Evolutionary conservation across 495 filamentous ascomycete genomes (phyloP).

Genomic region (Podospora didyma): DNA sequence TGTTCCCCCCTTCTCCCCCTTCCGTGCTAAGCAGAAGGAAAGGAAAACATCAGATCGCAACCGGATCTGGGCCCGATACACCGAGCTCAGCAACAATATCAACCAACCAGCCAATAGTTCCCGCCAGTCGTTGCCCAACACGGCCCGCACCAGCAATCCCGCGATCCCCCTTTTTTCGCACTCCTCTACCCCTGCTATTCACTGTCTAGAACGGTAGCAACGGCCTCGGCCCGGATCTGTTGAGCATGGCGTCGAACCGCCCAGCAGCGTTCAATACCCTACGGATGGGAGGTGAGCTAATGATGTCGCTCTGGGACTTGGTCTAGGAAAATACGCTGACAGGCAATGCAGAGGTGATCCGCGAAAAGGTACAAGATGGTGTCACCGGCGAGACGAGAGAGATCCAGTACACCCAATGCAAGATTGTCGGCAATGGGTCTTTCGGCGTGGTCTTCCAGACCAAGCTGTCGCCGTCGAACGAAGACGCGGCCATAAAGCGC

Average conservation of each 20-base stretch:
- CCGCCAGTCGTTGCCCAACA: constrained; percentile 45
- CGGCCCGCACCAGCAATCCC: constrained; percentile 33
- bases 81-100: constrained; percentile 15
- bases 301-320: background rate
- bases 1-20: background rate
- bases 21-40: background rate
- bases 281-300: constrained; percentile 51
- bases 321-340: background rate
- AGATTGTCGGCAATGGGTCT: constrained; percentile 99
- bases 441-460: constrained; percentile 99
- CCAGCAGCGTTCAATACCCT: constrained; percentile 51
- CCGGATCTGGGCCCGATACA: constrained; percentile 11
- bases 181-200: constrained; percentile 17
- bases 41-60: constrained; percentile 1
- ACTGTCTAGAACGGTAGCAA: constrained; percentile 28
- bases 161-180: constrained; percentile 25
- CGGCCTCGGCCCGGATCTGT: constrained; percentile 19
- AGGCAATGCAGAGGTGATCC: constrained; percentile 74
- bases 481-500: constrained; percentile 98
- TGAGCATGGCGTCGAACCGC: constrained; percentile 47
- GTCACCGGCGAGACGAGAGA: constrained; percentile 93
- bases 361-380: constrained; percentile 98
- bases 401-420: constrained; percentile 97
- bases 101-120: constrained; percentile 5
- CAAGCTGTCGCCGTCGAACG: constrained; percentile 92